Base-by-base conservation (phyloP, 108 stramenopile species). In the Cyclotella distinguenda region DNA sequence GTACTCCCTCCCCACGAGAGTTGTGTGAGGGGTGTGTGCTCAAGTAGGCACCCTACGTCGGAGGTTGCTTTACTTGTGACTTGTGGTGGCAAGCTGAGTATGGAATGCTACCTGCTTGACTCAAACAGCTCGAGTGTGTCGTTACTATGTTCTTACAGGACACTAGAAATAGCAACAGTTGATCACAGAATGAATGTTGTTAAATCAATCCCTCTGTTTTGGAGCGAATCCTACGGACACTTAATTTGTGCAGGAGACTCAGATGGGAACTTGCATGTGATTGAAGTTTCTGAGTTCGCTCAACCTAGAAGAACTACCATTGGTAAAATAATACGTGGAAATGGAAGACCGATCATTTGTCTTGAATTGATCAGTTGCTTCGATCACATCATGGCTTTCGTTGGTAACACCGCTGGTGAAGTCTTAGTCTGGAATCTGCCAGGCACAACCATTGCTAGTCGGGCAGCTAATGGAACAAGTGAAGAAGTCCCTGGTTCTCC, bases 161-260 rank as follows among this genome's bases (percentile, higher is more conserved):
- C 69, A 28, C 40, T 44, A 26, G 67, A 60, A 35, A 70, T 77
- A 56, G 40, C 76, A 48, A 45, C 80, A 0, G 84, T 91, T 25
- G 90, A 91, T 34, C 90, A 91, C 45, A 34, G 90, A 43, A 91
- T 91, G 63, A 91, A 91, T 74, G 64, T 81, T 22, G 84, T 88
- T 7, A 62, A 49, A 52, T 72, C 86, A 43, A 38, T 86, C 21
- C 81, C 85, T n/a, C 36, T 88, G n/a, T 23, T 35, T 13, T 61
- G 48, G 6, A 30, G 26, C 22, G 68, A 57, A 13, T 31, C 43
- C 25, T 68, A 73, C 1, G 60, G 49, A n/a, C 82, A 82, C 56
- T 44, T 86, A 22, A 75, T 86, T 13, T 46, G 80, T 10, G 66
- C 86, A 34, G 90, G 86, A n/a, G 90, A 88, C 67, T 87, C 86